These are phyloP conservation scores for Suillus spraguei DNA, from an alignment of 768 basidiomycete species.

Conservation along the genomic window DNA sequence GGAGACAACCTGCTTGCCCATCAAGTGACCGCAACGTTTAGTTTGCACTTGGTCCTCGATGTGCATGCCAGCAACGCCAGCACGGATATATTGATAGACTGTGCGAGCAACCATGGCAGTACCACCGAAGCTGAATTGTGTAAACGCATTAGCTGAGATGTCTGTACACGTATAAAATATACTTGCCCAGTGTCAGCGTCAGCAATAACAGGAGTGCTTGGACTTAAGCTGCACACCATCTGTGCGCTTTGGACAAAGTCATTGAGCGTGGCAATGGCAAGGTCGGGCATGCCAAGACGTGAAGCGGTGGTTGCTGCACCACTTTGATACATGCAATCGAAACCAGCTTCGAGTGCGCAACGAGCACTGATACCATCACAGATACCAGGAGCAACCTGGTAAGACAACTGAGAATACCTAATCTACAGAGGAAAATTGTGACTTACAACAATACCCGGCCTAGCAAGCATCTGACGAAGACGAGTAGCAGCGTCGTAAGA, in stretches of 20 bases:
- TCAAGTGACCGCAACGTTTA: conserved; percentile 76
- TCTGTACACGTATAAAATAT: neutral
- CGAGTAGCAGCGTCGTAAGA: conserved; percentile 71
- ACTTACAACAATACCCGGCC: conserved; percentile 77
- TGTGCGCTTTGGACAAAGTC: conserved; percentile 73
- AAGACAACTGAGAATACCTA: conserved; percentile 8
- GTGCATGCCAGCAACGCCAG: conserved; percentile 75
- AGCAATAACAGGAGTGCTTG: conserved; percentile 71
- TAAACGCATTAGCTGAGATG: conserved; percentile 21
- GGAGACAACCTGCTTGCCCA: conserved; percentile 83
- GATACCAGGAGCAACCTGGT: conserved; percentile 73
- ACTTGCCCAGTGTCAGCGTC: conserved; percentile 78
- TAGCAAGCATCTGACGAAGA: conserved; percentile 66
- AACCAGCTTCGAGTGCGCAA: conserved; percentile 79
- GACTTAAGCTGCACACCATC: conserved; percentile 70
- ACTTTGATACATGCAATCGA: conserved; percentile 77
- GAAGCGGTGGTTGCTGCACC: conserved; percentile 84
- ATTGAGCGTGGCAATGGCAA: conserved; percentile 77
- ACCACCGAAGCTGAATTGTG: conserved; percentile 57
- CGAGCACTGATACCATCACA: conserved; percentile 82
- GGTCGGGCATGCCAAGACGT: conserved; percentile 74
- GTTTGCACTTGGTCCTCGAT: conserved; percentile 86
- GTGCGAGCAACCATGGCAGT: conserved; percentile 77
- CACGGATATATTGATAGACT: conserved; percentile 66
- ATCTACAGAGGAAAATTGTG: neutral